Evolutionary conservation across 2,329 filamentous ascomycete genomes (phyloP).

Genomic region (Epichloe festucae): DNA sequence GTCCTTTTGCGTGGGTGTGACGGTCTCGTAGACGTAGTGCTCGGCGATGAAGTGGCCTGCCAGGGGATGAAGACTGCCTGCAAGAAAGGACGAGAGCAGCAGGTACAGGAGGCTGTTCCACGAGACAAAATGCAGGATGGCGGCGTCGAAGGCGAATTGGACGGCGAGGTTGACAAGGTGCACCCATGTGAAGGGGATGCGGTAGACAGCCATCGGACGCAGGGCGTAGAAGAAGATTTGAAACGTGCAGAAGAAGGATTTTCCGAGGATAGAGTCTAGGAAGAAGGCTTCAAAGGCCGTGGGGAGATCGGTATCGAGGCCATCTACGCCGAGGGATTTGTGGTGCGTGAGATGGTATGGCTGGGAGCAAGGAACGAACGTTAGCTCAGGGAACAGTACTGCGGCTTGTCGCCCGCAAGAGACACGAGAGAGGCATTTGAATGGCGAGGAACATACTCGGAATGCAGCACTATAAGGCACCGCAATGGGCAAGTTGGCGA

Average conservation of each 20-base stretch:
- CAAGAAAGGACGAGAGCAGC: constrained; percentile 80
- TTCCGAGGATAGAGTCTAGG: constrained; percentile 87
- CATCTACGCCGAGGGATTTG: constrained; percentile 94
- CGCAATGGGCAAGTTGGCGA: constrained; percentile 92
- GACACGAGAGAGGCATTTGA: neutral
- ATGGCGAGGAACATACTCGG: constrained; percentile 42
- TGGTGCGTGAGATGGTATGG: constrained; percentile 98
- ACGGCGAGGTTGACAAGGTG: constrained; percentile 69
- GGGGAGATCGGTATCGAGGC: constrained; percentile 89
- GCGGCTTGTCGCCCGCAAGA: neutral
- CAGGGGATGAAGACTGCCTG: constrained; percentile 84
- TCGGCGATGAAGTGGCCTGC: constrained; percentile 98
- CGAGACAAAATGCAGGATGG: constrained; percentile 49
- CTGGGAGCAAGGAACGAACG: constrained; percentile 22
- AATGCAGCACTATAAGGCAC: constrained; percentile 95
- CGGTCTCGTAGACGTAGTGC: constrained; percentile 71
- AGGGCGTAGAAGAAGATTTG: constrained; percentile 98
- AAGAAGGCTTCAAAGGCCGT: constrained; percentile 84
- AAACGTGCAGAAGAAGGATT: constrained; percentile 98
- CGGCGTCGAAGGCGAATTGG: constrained; percentile 67
- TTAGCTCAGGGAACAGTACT: neutral
- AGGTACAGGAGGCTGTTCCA: constrained; percentile 65
- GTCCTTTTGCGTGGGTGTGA: constrained; percentile 39
- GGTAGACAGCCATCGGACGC: constrained; percentile 88
- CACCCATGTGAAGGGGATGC: constrained; percentile 72